Evolutionary conservation across 305 asterid species (phyloP).

Genomic region (Fraxinus paxiana): DNA sequence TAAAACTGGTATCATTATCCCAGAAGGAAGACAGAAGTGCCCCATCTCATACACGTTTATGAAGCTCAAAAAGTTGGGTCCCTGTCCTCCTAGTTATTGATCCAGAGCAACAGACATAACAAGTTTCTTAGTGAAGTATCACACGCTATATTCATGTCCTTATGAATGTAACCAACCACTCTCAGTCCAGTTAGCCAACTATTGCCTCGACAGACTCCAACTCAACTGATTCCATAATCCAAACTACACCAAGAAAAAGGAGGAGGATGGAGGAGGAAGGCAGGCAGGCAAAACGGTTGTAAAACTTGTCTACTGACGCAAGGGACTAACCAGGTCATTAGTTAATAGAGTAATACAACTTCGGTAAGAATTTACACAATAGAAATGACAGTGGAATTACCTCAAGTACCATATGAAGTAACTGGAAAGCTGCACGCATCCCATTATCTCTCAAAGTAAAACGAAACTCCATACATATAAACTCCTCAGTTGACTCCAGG

Average conservation of each 20-base stretch:
- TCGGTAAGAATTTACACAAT: not conserved
- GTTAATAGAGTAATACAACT: slow-evolving; percentile 1
- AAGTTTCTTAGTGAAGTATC: not conserved
- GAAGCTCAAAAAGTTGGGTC: slow-evolving; percentile 15
- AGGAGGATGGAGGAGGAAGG: not conserved
- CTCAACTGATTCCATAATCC: not conserved
- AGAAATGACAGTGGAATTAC: slow-evolving; percentile 35
- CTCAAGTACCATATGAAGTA: slow-evolving; percentile 99
- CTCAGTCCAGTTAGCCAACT: slow-evolving; percentile 1
- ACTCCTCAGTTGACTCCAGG: slow-evolving; percentile 97
- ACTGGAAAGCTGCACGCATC: slow-evolving; percentile 98
- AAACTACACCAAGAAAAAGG: not conserved
- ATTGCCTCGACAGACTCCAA: not conserved
- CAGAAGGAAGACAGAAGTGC: not conserved
- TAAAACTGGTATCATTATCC: not conserved
- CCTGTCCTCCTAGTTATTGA: slow-evolving; percentile 10
- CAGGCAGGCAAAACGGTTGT: not conserved
- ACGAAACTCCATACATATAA: slow-evolving; percentile 96
- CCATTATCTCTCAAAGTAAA: slow-evolving; percentile 92
- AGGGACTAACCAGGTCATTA: slow-evolving; percentile 10
- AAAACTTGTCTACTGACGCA: slow-evolving; percentile 6
- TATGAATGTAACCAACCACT: not conserved
- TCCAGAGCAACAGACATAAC: not conserved
- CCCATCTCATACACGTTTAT: not conserved
- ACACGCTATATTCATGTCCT: not conserved